Conservation (phyloP, 1,284 basidiomycete species). For the Apiotrichum gamsii region DNA sequence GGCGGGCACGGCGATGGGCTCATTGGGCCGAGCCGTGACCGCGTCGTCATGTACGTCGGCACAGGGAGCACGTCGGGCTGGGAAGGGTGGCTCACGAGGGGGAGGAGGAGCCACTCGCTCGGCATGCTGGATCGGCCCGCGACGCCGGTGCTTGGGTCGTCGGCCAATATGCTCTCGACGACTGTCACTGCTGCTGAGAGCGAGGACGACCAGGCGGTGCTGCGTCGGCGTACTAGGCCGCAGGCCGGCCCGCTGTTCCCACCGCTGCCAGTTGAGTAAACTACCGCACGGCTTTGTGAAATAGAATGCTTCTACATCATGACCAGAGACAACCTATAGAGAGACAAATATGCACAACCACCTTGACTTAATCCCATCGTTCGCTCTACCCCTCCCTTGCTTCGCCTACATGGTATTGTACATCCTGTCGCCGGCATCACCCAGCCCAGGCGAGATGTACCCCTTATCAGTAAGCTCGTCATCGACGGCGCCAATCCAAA, state of each 20-base stretch:
- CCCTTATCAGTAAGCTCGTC: constrained; percentile 63
- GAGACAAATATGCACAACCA: background rate
- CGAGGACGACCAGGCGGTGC: too few species aligned
- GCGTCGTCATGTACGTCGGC: constrained; percentile 62
- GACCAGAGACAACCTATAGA: background rate
- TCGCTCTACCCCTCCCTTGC: background rate
- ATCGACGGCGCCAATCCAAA: constrained; percentile 79
- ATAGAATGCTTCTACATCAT: background rate
- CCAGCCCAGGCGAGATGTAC: constrained; percentile 76
- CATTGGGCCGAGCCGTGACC: constrained; percentile 53
- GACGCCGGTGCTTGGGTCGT: background rate
- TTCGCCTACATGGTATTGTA: constrained; percentile 11
- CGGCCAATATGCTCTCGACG: too few species aligned
- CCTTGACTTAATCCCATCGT: background rate
- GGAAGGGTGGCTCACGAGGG: constrained; percentile 26
- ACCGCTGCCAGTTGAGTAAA: too few species aligned
- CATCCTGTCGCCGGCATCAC: constrained; percentile 57
- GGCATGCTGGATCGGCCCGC: constrained; percentile 18
- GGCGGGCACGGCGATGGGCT: constrained; percentile 70
- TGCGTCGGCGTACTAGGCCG: too few species aligned
- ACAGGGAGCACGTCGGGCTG: constrained; percentile 38
- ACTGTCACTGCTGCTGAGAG: too few species aligned
- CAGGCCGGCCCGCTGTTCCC: too few species aligned
- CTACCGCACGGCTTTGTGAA: too few species aligned
- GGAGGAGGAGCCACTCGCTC: constrained; percentile 25